phyloP scores from a whole-genome alignment of 371 early-diverging fungal genomes.

The Mucor plumbeus region DNA sequence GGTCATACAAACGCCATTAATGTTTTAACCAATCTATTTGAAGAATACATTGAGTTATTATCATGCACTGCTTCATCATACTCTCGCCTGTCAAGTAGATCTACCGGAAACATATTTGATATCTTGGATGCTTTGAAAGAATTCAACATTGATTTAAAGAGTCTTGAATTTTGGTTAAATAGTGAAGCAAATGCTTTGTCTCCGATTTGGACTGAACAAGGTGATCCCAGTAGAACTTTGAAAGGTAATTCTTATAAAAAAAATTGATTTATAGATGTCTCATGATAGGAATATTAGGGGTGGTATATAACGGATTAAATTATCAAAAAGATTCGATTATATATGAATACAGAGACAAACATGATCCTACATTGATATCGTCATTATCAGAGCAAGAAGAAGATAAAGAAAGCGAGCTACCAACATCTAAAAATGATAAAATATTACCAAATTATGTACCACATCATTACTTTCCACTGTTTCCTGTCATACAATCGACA shows the following conservation, averaged over 20 bases:
- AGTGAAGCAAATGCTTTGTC: not conserved
- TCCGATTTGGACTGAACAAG: slow-evolving; percentile 14
- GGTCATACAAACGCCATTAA: slow-evolving; percentile 4
- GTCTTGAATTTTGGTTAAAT: no score
- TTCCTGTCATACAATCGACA: no score
- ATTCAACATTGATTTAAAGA: not conserved
- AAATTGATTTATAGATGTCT: no score
- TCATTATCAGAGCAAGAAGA: no score
- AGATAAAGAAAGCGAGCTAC: no score
- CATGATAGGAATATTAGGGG: no score
- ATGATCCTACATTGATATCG: no score
- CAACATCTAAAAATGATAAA: no score
- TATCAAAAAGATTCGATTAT: not conserved
- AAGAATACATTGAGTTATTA: slow-evolving; percentile 1
- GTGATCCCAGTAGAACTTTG: slow-evolving; percentile 10
- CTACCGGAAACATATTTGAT: slow-evolving; percentile 11
- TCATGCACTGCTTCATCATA: slow-evolving; percentile 11
- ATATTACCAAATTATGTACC: no score
- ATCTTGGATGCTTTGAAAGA: slow-evolving; percentile 5
- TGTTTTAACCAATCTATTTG: slow-evolving; percentile 1
- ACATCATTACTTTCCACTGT: no score
- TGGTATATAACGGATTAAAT: not conserved
- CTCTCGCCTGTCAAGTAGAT: slow-evolving; percentile 9
- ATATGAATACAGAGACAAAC: no score
- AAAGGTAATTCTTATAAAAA: not conserved